Evolutionary conservation across 2,329 filamentous ascomycete species (phyloP).

Genomic region (Incumbomyces delicatus): DNA sequence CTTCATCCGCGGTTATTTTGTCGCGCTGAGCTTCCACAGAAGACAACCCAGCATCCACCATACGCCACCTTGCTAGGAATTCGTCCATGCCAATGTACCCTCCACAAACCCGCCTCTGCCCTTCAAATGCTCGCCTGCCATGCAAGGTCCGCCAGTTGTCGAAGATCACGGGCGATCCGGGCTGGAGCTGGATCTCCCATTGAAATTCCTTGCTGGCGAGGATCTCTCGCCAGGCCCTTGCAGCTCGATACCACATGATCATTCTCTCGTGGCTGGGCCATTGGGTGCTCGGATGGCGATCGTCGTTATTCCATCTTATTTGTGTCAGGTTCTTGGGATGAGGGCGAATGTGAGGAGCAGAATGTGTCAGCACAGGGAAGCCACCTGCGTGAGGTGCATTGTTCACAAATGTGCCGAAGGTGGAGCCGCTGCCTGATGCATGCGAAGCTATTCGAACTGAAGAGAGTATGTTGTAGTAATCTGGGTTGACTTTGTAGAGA

Average conservation of each 20-base stretch:
- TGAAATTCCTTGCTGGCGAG: slow-evolving; percentile 56
- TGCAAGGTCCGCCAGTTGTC: slow-evolving; percentile 95
- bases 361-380: slow-evolving; percentile 63
- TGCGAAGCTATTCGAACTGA: slow-evolving; percentile 60
- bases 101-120: slow-evolving; percentile 78
- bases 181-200: slow-evolving; percentile 71
- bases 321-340: slow-evolving; percentile 43
- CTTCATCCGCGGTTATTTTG: background rate
- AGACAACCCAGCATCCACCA: background rate
- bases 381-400: slow-evolving; percentile 45
- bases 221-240: slow-evolving; percentile 61
- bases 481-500: slow-evolving; percentile 45
- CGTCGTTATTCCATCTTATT: slow-evolving; percentile 88
- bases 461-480: slow-evolving; percentile 50
- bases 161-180: slow-evolving; percentile 75
- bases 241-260: slow-evolving; percentile 66
- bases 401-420: slow-evolving; percentile 52
- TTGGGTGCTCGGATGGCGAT: slow-evolving; percentile 59
- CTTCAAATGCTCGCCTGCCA: slow-evolving; percentile 72
- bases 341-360: slow-evolving; percentile 21
- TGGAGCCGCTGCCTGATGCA: slow-evolving; percentile 74
- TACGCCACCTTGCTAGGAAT: slow-evolving; percentile 14
- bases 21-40: background rate
- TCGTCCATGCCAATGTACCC: slow-evolving; percentile 58
- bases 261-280: slow-evolving; percentile 41